phyloP scores from a whole-genome alignment of 257 asterid genomes.

The Linaria vulgaris region DNA sequence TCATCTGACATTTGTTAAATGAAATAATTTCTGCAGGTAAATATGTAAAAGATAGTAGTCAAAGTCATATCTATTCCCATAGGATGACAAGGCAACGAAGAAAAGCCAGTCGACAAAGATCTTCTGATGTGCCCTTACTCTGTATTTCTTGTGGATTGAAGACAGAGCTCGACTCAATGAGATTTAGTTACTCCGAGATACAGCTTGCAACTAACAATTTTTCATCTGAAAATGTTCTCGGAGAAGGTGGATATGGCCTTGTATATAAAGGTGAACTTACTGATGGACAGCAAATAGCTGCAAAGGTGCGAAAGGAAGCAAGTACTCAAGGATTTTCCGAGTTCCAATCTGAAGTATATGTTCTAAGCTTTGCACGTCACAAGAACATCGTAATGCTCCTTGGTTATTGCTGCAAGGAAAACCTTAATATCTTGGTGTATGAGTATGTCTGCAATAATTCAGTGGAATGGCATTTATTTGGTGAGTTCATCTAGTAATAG shows the following conservation, averaged over 20 bases:
- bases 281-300: conserved; percentile 76
- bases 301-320: conserved; percentile 78
- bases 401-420: conserved; percentile 83
- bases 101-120: conserved; percentile 34
- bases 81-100: conserved; percentile 33
- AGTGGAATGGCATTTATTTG: conserved; percentile 80
- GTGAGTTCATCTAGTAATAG: conserved; percentile 33
- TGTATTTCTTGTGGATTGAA: conserved; percentile 69
- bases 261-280: conserved; percentile 71
- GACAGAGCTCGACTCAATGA: conserved; percentile 61
- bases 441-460: conserved; percentile 79
- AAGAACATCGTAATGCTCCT: conserved; percentile 84
- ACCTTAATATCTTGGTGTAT: conserved; percentile 65
- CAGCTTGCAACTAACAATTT: conserved; percentile 68
- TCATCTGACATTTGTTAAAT: conserved; percentile 1
- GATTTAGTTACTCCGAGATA: conserved; percentile 65
- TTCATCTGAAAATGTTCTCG: conserved; percentile 60
- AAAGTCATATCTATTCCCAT: conserved; percentile 26
- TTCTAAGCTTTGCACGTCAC: conserved; percentile 75
- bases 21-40: conserved; percentile 38
- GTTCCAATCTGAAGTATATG: conserved; percentile 66
- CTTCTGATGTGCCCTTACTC: conserved; percentile 59
- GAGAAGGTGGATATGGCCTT: conserved; percentile 86
- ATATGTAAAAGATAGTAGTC: conserved; percentile 26
- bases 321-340: conserved; percentile 71